These are phyloP conservation scores for Quercus rubra DNA, from an alignment of 306 rosid species.

Conservation along the genomic window DNA sequence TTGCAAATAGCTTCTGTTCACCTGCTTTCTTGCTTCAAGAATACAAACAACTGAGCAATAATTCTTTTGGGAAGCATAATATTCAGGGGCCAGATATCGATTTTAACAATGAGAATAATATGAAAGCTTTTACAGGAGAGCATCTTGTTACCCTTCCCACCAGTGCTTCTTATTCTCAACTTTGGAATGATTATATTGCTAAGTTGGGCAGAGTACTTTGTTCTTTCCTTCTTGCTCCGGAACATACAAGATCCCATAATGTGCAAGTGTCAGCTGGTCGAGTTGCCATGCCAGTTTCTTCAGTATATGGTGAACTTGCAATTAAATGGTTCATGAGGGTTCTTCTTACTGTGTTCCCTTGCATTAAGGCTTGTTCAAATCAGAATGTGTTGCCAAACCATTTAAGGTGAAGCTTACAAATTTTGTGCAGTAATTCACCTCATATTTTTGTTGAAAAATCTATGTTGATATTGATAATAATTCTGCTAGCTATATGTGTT, in stretches of 20 bases:
- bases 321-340: conserved; percentile 86
- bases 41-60: conserved; percentile 44
- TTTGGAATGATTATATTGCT: conserved; percentile 72
- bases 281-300: conserved; percentile 50
- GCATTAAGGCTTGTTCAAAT: conserved; percentile 83
- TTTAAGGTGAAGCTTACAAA: conserved; percentile 57
- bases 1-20: conserved; percentile 93
- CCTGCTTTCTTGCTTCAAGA: conserved; percentile 91
- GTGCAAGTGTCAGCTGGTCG: conserved; percentile 57
- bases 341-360: conserved; percentile 72
- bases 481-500: neutral
- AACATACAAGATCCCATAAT: conserved; percentile 50
- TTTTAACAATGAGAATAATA: conserved; percentile 29
- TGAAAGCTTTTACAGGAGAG: conserved; percentile 30
- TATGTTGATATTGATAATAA: neutral
- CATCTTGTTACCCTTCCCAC: conserved; percentile 38
- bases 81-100: conserved; percentile 35
- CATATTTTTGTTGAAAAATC: neutral
- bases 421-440: conserved; percentile 12
- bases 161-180: conserved; percentile 41
- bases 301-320: conserved; percentile 65
- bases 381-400: conserved; percentile 65
- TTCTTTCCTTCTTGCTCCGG: conserved; percentile 75
- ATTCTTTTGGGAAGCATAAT: conserved; percentile 34
- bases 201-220: conserved; percentile 74